Base-by-base conservation (phyloP, 495 filamentous ascomycete species). In the Trichodelitschia bisporula region DNA sequence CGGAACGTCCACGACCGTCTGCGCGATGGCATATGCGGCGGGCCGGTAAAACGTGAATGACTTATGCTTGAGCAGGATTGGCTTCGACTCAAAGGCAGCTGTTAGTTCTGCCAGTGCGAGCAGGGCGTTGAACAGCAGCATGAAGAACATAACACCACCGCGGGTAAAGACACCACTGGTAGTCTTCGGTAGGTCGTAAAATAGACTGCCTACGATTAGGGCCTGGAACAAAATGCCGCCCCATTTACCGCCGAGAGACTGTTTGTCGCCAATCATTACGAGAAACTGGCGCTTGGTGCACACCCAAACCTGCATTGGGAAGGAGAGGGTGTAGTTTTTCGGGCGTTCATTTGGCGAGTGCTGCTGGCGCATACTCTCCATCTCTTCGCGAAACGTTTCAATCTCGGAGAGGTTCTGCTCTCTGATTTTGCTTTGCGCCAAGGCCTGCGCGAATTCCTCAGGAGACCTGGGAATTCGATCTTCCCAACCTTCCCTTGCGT, bases 21-120 rank as follows among this genome's bases (percentile, higher is more conserved):
- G 66, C 1, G 76, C 78, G 20, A 90, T 58, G 3, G 69, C 72
- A 36, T 69, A 78, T 25, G 80, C 78, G 2, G 73, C 60, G 9
- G 80, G 79, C 2, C 76, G 68, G 43, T 84, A 84, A 45, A 89
- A 84, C 2, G 72, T 73, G 43, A 78, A 86, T 34, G 62, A 67
- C 48, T 78, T 77, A 47, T 91, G 80, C 38, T 86, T 83, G 34
- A 77, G 54, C 21, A 90, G 50, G 26, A 90, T 74, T 2, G 72
- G 75, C 16, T 73, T 61, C 6, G 64, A 66, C 2, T 58, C 46
- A 39, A 83, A 84, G 2, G 72, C 64, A 16, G 68, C 51, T 11
- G 70, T 77, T 19, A 84, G 55, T 39, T 89, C 79, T 4, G 73
- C 63, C 13, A 90, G 48, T 11, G 79, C 73, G 15, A 84, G 59